Percentiles rank a stretch among this genome's conserved stretches.
Evolutionary conservation across 1,139 yeast genomes (phyloP).

Genomic region (Candida albicans): DNA sequence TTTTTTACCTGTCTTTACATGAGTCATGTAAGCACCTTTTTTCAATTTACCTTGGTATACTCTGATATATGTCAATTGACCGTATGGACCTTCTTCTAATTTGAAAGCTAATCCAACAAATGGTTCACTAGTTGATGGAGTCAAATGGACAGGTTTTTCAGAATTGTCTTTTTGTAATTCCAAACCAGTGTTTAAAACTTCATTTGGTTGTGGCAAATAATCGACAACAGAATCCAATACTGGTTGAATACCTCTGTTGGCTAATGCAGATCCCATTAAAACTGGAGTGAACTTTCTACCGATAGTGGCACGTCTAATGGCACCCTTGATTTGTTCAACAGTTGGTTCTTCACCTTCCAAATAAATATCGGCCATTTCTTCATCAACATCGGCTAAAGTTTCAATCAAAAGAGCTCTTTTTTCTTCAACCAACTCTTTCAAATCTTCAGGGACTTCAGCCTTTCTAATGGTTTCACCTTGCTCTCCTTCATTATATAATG

Average conservation of each 20-base stretch:
- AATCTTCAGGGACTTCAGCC: conserved; percentile 70
- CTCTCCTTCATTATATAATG: conserved; percentile 86
- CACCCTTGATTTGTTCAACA: conserved; percentile 75
- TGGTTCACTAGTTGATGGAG: conserved; percentile 74
- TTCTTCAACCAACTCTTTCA: conserved; percentile 75
- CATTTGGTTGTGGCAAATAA: conserved; percentile 92
- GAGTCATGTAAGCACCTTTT: conserved; percentile 87
- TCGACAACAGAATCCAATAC: conserved; percentile 96
- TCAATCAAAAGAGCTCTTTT: conserved; percentile 83
- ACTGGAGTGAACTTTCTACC: conserved; percentile 98
- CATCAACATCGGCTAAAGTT: conserved; percentile 96
- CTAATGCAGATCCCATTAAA: conserved; percentile 96
- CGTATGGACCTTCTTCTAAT: conserved; percentile 96
- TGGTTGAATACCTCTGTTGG: conserved; percentile 92
- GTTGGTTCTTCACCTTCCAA: conserved; percentile 90
- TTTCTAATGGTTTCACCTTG: conserved; percentile 79
- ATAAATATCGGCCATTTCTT: conserved; percentile 90
- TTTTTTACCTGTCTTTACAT: conserved; percentile 89
- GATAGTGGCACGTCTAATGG: conserved; percentile 95
- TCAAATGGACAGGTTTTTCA: conserved; percentile 65
- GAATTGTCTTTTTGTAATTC: conserved; percentile 55
- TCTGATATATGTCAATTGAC: conserved; percentile 94
- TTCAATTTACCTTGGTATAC: conserved; percentile 94
- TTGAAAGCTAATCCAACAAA: conserved; percentile 97
- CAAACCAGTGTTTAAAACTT: conserved; percentile 84